Conservation (phyloP, 2,329 filamentous ascomycete genomes). For the Fusarium tjaetaba region DNA sequence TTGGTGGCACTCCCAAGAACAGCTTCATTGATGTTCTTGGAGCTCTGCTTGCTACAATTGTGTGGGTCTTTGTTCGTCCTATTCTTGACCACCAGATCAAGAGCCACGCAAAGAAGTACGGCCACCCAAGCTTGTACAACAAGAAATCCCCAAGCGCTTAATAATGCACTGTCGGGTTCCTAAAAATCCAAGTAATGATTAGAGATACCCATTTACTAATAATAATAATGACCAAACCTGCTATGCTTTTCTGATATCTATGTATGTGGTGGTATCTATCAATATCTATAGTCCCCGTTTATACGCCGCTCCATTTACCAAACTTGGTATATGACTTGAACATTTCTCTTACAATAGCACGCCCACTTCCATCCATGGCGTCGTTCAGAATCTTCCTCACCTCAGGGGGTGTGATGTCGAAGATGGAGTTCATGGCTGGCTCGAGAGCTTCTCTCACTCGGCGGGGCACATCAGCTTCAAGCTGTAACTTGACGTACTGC, state of each 20-base stretch:
- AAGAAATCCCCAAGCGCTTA: slow-evolving; percentile 38
- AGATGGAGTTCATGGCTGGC: slow-evolving; percentile 66
- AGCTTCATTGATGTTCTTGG: slow-evolving; percentile 68
- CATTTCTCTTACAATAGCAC: slow-evolving; percentile 67
- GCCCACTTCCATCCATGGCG: slow-evolving; percentile 66
- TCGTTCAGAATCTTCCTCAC: slow-evolving; percentile 67
- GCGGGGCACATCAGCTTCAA: slow-evolving; percentile 63
- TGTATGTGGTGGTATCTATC: slow-evolving; percentile 35
- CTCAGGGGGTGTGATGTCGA: slow-evolving; percentile 66
- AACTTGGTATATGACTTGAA: slow-evolving; percentile 69
- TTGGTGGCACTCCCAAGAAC: slow-evolving; percentile 67
- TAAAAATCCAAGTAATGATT: background rate
- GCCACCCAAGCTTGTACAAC: slow-evolving; percentile 63
- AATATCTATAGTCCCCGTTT: slow-evolving; percentile 30
- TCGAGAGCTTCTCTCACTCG: slow-evolving; percentile 65
- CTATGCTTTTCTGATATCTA: slow-evolving; percentile 13
- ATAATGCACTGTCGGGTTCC: background rate
- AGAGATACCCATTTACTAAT: slow-evolving; percentile 37
- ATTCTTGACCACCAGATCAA: slow-evolving; percentile 68
- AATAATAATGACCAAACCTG: slow-evolving; percentile 18
- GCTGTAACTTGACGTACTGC: slow-evolving; percentile 69
- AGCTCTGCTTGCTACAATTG: slow-evolving; percentile 61
- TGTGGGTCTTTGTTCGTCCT: slow-evolving; percentile 67
- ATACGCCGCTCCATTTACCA: slow-evolving; percentile 71
- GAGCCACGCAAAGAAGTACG: slow-evolving; percentile 65